phyloP scores from a whole-genome alignment of 257 asterid species.

The Misopates orontium region DNA sequence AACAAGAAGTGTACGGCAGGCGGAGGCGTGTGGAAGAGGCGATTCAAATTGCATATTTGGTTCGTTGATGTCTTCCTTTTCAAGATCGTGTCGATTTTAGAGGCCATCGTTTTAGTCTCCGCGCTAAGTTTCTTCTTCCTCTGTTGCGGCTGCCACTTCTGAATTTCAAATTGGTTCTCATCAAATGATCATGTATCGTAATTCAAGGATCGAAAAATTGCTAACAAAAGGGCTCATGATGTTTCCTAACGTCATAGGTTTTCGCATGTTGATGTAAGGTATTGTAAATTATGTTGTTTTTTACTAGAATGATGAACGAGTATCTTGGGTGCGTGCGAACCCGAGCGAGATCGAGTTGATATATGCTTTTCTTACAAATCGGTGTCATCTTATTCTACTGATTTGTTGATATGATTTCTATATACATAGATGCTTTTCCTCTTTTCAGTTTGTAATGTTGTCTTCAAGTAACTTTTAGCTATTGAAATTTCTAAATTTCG shows the following conservation, averaged over 20 bases:
- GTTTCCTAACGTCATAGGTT: background rate
- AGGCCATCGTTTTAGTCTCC: constrained; percentile 56
- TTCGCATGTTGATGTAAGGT: background rate
- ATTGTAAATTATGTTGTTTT: background rate
- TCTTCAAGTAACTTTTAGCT: no score
- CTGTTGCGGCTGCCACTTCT: constrained; percentile 73
- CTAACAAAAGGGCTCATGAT: background rate
- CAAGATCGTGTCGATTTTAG: constrained; percentile 56
- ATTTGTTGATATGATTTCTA: no score
- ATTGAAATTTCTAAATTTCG: background rate
- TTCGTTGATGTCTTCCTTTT: constrained; percentile 56
- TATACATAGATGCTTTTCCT: no score
- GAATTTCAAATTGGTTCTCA: constrained; percentile 22
- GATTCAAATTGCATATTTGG: constrained; percentile 55
- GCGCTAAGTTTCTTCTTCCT: constrained; percentile 71
- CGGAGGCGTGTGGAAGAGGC: constrained; percentile 51
- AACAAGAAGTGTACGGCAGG: constrained; percentile 39
- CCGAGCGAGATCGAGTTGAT: no score
- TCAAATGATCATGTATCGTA: no score
- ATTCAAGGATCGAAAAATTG: background rate
- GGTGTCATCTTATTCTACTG: no score
- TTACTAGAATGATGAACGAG: no score
- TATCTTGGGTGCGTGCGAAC: no score
- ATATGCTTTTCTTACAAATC: no score
- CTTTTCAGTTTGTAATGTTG: background rate